Conservation (phyloP, 2,329 filamentous ascomycete genomes). For the Fusarium armeniacum region DNA sequence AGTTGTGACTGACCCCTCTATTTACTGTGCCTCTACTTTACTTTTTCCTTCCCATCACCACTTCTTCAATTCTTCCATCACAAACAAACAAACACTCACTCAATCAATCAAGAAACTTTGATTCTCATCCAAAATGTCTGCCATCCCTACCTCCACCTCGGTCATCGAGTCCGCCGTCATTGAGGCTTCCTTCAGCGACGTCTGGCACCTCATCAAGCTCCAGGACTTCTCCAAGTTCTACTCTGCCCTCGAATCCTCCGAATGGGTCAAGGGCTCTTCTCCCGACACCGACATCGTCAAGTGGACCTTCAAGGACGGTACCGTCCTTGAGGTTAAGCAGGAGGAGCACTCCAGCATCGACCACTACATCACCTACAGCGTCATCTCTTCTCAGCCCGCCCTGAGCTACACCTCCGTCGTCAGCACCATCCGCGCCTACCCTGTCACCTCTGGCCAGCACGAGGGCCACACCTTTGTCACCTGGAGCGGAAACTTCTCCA, state of each 20-base stretch:
- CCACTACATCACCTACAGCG: constrained; percentile 81
- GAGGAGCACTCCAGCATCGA: constrained; percentile 82
- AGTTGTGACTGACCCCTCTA: constrained; percentile 23
- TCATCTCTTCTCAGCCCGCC: constrained; percentile 76
- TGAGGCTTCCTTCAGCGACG: constrained; percentile 73
- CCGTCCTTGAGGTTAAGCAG: constrained; percentile 78
- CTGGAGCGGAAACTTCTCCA: constrained; percentile 79
- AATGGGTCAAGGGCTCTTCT: constrained; percentile 73
- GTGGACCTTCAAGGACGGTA: constrained; percentile 80
- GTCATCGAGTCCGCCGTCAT: constrained; percentile 78
- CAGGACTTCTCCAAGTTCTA: constrained; percentile 78
- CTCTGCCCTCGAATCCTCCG: constrained; percentile 69
- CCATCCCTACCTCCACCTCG: constrained; percentile 75
- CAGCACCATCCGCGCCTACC: constrained; percentile 75
- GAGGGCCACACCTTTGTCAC: constrained; percentile 76
- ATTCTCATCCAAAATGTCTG: constrained; percentile 41
- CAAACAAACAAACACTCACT: background rate
- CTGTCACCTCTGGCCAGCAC: constrained; percentile 75
- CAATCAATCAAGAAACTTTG: background rate
- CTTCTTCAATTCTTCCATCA: constrained; percentile 1
- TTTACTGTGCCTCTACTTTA: constrained; percentile 25
- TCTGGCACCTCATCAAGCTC: constrained; percentile 83
- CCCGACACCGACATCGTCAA: constrained; percentile 76
- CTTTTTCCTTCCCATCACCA: constrained; percentile 14
- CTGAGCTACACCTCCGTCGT: constrained; percentile 76